Conservation (phyloP, 495 filamentous ascomycete genomes). For the Xylaria longipes region DNA sequence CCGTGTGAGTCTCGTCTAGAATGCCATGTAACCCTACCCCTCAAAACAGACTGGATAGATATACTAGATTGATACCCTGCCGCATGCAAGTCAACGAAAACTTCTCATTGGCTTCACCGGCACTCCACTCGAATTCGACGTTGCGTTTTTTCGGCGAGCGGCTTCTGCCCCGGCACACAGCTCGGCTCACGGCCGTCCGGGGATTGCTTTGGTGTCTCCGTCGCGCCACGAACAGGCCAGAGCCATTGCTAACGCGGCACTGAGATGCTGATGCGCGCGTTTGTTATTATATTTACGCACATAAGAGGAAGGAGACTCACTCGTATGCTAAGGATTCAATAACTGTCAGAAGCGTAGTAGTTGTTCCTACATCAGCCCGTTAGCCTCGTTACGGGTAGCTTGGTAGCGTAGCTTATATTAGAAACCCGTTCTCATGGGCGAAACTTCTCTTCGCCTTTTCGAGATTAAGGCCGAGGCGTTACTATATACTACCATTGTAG, state of each 20-base stretch:
- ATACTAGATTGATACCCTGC: not conserved
- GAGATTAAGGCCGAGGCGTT: not conserved
- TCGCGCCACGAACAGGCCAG: conserved; percentile 1
- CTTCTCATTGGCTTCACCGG: not conserved
- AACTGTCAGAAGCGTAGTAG: not conserved
- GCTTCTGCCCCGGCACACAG: conserved; percentile 10
- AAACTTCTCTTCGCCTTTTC: not conserved
- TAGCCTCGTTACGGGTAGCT: not conserved
- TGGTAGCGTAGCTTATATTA: not conserved
- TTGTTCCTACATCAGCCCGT: not conserved
- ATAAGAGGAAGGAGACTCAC: conserved; percentile 11
- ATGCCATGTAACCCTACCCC: not conserved
- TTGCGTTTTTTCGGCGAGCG: not conserved
- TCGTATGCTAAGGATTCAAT: not conserved
- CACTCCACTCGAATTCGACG: not conserved
- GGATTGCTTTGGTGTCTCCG: conserved; percentile 6
- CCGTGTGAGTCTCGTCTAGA: not conserved
- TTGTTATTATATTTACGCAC: not conserved
- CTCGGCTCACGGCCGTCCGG: conserved; percentile 3
- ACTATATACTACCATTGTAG: not conserved
- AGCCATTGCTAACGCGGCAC: not conserved
- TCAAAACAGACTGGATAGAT: not conserved
- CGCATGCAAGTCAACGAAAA: not conserved
- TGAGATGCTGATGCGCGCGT: not conserved
- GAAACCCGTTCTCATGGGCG: not conserved